These are phyloP conservation scores for Backusella australiensis DNA, from an alignment of 192 early-diverging fungal species.

Conservation along the genomic window DNA sequence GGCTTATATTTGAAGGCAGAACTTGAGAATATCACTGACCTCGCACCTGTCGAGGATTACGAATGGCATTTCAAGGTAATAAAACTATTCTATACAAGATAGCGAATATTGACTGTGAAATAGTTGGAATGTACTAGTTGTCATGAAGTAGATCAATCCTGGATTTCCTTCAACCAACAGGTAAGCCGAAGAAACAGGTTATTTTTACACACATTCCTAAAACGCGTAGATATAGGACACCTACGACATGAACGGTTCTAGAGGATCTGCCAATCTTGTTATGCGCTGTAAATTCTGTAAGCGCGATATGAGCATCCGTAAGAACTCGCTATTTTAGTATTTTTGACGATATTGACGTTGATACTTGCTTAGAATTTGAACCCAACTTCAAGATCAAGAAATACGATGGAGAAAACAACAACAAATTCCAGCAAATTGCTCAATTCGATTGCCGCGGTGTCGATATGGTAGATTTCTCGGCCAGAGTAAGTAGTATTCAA, in stretches of 20 bases:
- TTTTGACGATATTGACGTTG: neutral
- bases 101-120: neutral
- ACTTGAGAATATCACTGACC: slow-evolving; percentile 77
- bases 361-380: slow-evolving; percentile 25
- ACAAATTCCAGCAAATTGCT: slow-evolving; percentile 58
- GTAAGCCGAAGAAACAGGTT: slow-evolving; percentile 27
- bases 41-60: slow-evolving; percentile 57
- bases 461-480: slow-evolving; percentile 78
- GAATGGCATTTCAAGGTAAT: slow-evolving; percentile 69
- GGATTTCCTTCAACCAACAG: slow-evolving; percentile 61
- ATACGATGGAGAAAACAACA: slow-evolving; percentile 37
- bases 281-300: slow-evolving; percentile 93
- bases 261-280: slow-evolving; percentile 82
- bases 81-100: neutral
- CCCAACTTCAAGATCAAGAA: slow-evolving; percentile 23
- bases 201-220: neutral
- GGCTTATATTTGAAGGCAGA: slow-evolving; percentile 73
- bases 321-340: neutral
- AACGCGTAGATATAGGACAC: slow-evolving; percentile 47
- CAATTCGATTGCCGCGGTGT: slow-evolving; percentile 81
- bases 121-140: slow-evolving; percentile 77
- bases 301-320: slow-evolving; percentile 65
- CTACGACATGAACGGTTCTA: slow-evolving; percentile 63
- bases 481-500: slow-evolving; percentile 37
- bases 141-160: slow-evolving; percentile 69